Evolutionary conservation across 148 eudicot genomes (phyloP), one percentile per base, ranked within the genome.

Genomic region (Camellia granthamiana): DNA sequence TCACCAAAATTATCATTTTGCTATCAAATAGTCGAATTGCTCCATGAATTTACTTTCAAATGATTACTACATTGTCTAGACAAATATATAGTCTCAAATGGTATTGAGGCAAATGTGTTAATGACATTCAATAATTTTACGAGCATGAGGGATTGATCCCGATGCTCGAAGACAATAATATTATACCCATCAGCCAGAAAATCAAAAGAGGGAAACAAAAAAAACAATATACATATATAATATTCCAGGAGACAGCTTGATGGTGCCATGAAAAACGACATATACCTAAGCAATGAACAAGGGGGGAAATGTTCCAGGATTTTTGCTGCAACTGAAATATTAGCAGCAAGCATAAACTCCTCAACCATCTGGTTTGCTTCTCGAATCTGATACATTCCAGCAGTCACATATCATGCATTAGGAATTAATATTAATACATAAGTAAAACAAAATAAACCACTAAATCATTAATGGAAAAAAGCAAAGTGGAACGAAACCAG

Each of bases 281-380:
- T 3, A 23, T 80, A 93, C 99, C 99, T 93, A 80, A 96, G 84
- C 46, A 96, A 80, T 41, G 99, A 92, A 79, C 93, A 92, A n/a
- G 79, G 78, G 1, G 98, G 93, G 82, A 88, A 93, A 88, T 90
- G 91, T 70, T 90, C 84, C 83, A 96, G 87, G 74, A 96, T 90
- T 80, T 93, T 90, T 79, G 88, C 90, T 69, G 99, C 98, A 80
- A 96, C 99, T 13, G 99, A 91, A 81, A 92, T 81, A 86, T 96
- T 96, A 83, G 99, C 99, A 84, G 99, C 98, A 90, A 96, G 97
- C 98, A 96, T 96, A 84, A 93, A 96, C 90, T 96, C 99, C 85
- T 96, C 99, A 77, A 96, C 93, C 99, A 96, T 96, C 88, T 96
- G 99, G 82, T 96, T 96, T 83, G 99, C 98, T 92, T 96, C 99